Base-by-base conservation (phyloP, 768 basidiomycete genomes). In the Mycena galericulata region DNA sequence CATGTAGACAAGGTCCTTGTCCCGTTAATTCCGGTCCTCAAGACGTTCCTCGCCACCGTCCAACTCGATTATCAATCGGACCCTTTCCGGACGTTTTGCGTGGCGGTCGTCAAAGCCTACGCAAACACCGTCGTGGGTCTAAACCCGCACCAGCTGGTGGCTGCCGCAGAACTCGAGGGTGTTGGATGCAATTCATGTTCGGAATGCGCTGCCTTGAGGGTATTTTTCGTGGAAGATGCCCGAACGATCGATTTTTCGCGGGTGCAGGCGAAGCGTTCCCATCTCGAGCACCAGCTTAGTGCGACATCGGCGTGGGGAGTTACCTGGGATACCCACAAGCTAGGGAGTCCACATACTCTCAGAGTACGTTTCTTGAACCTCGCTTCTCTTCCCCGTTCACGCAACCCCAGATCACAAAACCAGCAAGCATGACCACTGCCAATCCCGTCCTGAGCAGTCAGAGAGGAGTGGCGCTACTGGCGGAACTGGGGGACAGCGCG, bases 141-240 rank as follows among this genome's bases (percentile, higher is more conserved):
- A 20, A 32, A 60, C 29, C 59, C 59, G 18, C 59, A 60, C 45
- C 29, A 60, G 46, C 32, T 60, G 59, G 59, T 60, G 15, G 4
- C 32, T 24, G 32, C 30, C 36, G 34, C 59, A 26, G 59, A 60
- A 49, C 43, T 60, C 6, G 30, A 46, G 18, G 59, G 59, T 30
- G 59, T 60, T 24, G 59, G 59, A 17, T 60, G 59, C 32, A 27
- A 32, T 34, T 10, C 32, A 14, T 46, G 59, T 27, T 12, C 47
- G 8, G 45, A 60, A 36, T 50, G 59, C 26, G 43, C 46, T 5
- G 43, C 29, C 5, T 26, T 50, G 32, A 47, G 18, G 17, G 46
- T 45, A 14, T 45, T 43, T 24, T 60, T 60, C 26, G 4, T 12
- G 4, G 30, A 14, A 34, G 59, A 47, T 22, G 2, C 17, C 3